These are phyloP conservation scores for Eucalyptus regnans DNA, from an alignment of 345 rosid species.

Conservation along the genomic window DNA sequence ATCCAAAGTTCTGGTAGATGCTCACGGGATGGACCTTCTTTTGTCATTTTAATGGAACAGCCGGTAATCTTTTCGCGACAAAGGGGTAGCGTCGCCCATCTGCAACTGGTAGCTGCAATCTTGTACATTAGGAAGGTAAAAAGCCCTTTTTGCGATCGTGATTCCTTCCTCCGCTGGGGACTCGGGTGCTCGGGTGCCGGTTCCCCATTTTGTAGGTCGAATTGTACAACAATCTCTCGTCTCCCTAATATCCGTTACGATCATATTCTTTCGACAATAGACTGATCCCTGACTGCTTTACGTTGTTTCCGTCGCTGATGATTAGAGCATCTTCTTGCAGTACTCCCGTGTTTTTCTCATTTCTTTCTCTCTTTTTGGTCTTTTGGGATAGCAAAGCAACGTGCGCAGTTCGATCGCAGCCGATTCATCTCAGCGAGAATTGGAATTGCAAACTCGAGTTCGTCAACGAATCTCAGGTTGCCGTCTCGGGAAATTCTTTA, in stretches of 20 bases:
- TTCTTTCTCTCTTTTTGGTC: neutral
- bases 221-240: neutral
- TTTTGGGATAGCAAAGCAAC: neutral
- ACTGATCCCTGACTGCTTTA: neutral
- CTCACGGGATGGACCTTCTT: neutral
- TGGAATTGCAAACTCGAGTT: neutral
- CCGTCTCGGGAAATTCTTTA: neutral
- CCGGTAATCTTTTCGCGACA: neutral
- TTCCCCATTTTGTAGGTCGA: neutral
- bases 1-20: neutral
- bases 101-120: neutral
- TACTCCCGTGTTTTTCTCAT: neutral
- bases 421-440: neutral
- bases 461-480: neutral
- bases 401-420: neutral
- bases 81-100: neutral
- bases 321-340: neutral
- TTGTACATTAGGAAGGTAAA: neutral
- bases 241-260: neutral
- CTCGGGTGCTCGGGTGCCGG: neutral
- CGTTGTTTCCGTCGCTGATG: neutral
- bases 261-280: neutral
- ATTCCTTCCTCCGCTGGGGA: neutral
- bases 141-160: neutral
- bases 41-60: neutral